Base-by-base conservation (phyloP, 768 basidiomycete genomes). In the Termitomyces sp. region DNA sequence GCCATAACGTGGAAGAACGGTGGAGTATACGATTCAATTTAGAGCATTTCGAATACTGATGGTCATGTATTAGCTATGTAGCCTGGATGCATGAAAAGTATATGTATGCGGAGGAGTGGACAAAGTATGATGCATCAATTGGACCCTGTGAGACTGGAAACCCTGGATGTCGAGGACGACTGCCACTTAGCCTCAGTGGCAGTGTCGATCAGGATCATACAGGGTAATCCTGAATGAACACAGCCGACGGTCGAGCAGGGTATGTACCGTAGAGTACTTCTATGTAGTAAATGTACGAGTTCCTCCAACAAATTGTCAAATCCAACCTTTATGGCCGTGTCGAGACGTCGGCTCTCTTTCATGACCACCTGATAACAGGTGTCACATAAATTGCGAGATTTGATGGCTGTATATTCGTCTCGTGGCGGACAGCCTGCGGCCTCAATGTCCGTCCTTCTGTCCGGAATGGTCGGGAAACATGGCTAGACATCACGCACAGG, bases 191-290 rank as follows among this genome's bases (percentile, higher is more conserved):
- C 39, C 50, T 29, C 9, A 26, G 63, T 63, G 63, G 63, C 63
- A 47, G 63, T 63, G 63, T 49, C 56, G 63, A 63, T 63, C 63
- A 53, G 47, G 53, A 61, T 61, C 62, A 61, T 53, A 31, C 51
- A 60, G 54, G 59, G 59, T 52, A 53, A 37, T 32, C 24, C 51
- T 54, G 27, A 52, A 50, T 37, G 48, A 26, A 27, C 31, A 34
- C 61, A 61, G 62, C 59, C 60, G 63, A 55, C 60, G 58, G 59
- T 55, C 44, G 48, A 56, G 43, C 59, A 60, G 59, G 41, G 46
- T 39, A 43, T 32, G 7, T 46, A 31, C 41, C 14, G 41, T 47
- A 46, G 56, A 44, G 37, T 31, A 26, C 46, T n/a, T n/a, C n/a
- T n/a, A n/a, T 53, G 36, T 24, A 8, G n/a, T 29, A 29, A 24